Base-by-base conservation (phyloP, 495 filamentous ascomycete species). In the Hypoxylon lienhwacheense region DNA sequence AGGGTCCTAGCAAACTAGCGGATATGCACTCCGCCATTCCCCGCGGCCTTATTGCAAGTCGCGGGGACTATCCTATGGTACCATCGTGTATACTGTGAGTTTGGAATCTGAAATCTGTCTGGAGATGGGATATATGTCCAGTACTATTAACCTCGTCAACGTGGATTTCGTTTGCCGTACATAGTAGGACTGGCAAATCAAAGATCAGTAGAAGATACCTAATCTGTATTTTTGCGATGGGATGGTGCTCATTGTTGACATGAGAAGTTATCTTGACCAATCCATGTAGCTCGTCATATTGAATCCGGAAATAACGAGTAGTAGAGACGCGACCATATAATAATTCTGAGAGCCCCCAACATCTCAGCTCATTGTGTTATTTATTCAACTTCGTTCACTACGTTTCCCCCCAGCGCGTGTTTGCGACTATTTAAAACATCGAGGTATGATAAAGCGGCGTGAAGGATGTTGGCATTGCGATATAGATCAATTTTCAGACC, bases 21-120 rank as follows among this genome's bases (percentile, higher is more conserved):
- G 59, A 10, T 32, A 58, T 58, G 48, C 42, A 53, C 48, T 48
- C 59, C 59, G 59, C 59, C 59, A 21, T 63, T 63, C 59, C 59
- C 59, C 59, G 59, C 54, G 59, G 59, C 52, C 47, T 22, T 53
- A 42, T 53, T 63, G 36, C 37, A 34, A 58, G 17, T 28, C 32
- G 42, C 47, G 44, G 52, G 44, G 29, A 20, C 11, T 25, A 15
- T 25, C 48, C n/a, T 24, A 39, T 25, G 21, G 43, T 45, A 62
- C 53, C 36, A 26, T n/a, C n/a, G 25, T 47, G 54, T 54, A 59
- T 39, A 56, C 6, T 34, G 25, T 20, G 29, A 55, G 54, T 55
- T 45, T 41, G 47, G 28, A 51, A 46, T 28, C 12, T 45, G n/a
- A 31, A 26, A 41, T 46, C 28, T 15, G 24, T 44, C 33, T 42